phyloP scores from a whole-genome alignment of 441 rosid genomes.

The Metrosideros polymorpha region DNA sequence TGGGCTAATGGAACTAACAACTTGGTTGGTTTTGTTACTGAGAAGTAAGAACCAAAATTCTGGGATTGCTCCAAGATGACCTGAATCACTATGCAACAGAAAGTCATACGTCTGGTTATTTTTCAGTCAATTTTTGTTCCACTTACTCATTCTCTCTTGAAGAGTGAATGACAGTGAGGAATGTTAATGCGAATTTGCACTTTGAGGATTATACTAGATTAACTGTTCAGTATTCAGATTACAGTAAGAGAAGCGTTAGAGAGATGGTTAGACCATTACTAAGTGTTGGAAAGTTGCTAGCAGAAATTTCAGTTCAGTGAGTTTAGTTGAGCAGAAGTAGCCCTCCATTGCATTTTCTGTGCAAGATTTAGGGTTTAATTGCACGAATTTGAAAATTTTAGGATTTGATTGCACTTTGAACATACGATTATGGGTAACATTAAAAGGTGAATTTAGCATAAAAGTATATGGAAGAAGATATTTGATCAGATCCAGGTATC shows the following conservation, averaged over 20 bases:
- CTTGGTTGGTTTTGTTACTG: background rate
- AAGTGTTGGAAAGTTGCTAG: background rate
- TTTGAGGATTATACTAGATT: background rate
- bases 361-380: background rate
- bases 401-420: background rate
- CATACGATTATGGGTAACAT: background rate
- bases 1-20: background rate
- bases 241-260: background rate
- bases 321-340: background rate
- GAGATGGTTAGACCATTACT: background rate
- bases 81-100: background rate
- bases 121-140: background rate
- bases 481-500: slow-evolving; percentile 57
- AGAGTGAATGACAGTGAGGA: background rate
- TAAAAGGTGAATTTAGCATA: background rate
- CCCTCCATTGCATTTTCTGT: background rate
- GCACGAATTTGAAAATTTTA: background rate
- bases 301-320: background rate
- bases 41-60: background rate
- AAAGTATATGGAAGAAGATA: slow-evolving; percentile 24
- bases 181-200: background rate
- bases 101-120: background rate
- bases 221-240: background rate
- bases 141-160: background rate
- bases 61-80: background rate